Percentiles rank a stretch among this genome's conserved stretches.
Conservation (phyloP, 2,329 filamentous ascomycete genomes). For the Aspergillus ustus region DNA sequence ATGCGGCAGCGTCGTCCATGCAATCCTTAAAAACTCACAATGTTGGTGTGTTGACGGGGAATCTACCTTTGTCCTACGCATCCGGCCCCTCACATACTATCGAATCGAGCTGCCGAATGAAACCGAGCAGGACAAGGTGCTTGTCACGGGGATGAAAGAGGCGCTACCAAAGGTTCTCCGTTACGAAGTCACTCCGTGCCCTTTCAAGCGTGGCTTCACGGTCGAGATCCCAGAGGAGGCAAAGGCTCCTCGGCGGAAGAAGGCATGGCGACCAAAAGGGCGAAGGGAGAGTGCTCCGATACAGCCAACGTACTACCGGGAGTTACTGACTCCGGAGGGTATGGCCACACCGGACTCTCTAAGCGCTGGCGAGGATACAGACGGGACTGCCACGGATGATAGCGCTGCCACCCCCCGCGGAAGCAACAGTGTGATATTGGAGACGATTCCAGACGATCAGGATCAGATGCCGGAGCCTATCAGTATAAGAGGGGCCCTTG, state of each 20-base stretch:
- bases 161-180: slow-evolving; percentile 75
- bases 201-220: slow-evolving; percentile 77
- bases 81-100: slow-evolving; percentile 83
- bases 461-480: slow-evolving; percentile 17
- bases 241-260: slow-evolving; percentile 67
- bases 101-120: slow-evolving; percentile 80
- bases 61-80: slow-evolving; percentile 84
- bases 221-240: slow-evolving; percentile 73
- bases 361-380: slow-evolving; percentile 39
- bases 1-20: slow-evolving; percentile 80
- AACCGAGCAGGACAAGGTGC: slow-evolving; percentile 65
- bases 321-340: slow-evolving; percentile 22
- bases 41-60: slow-evolving; percentile 91
- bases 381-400: slow-evolving; percentile 39
- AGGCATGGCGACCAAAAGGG: slow-evolving; percentile 69
- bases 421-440: slow-evolving; percentile 30
- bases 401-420: slow-evolving; percentile 31
- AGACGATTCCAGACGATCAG: slow-evolving; percentile 28
- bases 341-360: slow-evolving; percentile 26
- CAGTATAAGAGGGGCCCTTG: slow-evolving; percentile 18
- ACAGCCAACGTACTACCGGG: slow-evolving; percentile 20
- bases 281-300: slow-evolving; percentile 45
- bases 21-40: slow-evolving; percentile 86
- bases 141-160: slow-evolving; percentile 69
- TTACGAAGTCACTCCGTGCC: slow-evolving; percentile 87